Conservation (phyloP, 2,329 filamentous ascomycete species). For the Microdochium bolleyi region DNA sequence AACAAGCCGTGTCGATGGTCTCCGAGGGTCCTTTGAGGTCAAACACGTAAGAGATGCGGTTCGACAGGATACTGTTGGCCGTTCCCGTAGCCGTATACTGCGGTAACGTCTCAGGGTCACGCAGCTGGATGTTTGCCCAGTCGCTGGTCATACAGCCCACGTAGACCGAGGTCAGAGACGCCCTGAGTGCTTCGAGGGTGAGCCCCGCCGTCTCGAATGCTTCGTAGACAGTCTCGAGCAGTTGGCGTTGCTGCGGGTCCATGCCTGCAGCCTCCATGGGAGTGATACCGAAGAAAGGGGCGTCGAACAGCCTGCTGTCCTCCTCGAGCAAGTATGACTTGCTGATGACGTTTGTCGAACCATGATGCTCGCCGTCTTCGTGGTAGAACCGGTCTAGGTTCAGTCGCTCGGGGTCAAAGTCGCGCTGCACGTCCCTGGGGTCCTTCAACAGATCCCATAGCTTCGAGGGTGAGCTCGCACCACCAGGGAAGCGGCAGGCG, state of each 20-base stretch:
- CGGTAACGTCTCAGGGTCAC: background rate
- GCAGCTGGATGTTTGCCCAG: slow-evolving; percentile 4
- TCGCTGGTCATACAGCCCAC: slow-evolving; percentile 11
- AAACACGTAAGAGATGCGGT: slow-evolving; percentile 16
- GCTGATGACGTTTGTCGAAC: slow-evolving; percentile 17
- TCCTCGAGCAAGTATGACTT: slow-evolving; percentile 20
- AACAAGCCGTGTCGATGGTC: slow-evolving; percentile 26
- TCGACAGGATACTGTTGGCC: slow-evolving; percentile 1
- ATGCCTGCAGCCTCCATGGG: slow-evolving; percentile 18
- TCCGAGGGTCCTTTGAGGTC: slow-evolving; percentile 17
- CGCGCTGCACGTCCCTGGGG: slow-evolving; percentile 4
- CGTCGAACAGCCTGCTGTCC: slow-evolving; percentile 23
- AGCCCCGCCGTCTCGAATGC: slow-evolving; percentile 22
- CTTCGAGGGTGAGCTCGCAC: slow-evolving; percentile 4
- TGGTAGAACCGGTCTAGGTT: slow-evolving; percentile 23
- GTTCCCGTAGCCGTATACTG: slow-evolving; percentile 11
- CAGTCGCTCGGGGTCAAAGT: slow-evolving; percentile 22
- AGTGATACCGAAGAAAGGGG: slow-evolving; percentile 25
- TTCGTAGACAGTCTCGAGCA: slow-evolving; percentile 26
- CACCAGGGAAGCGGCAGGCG: slow-evolving; percentile 1
- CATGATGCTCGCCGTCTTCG: slow-evolving; percentile 19
- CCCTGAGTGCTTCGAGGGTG: slow-evolving; percentile 2
- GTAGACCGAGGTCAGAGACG: slow-evolving; percentile 8
- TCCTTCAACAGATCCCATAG: slow-evolving; percentile 7
- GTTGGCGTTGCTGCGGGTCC: slow-evolving; percentile 25